Evolutionary conservation across 148 eudicot genomes (phyloP).

Genomic region (Amaranthus hypochondriacus): DNA sequence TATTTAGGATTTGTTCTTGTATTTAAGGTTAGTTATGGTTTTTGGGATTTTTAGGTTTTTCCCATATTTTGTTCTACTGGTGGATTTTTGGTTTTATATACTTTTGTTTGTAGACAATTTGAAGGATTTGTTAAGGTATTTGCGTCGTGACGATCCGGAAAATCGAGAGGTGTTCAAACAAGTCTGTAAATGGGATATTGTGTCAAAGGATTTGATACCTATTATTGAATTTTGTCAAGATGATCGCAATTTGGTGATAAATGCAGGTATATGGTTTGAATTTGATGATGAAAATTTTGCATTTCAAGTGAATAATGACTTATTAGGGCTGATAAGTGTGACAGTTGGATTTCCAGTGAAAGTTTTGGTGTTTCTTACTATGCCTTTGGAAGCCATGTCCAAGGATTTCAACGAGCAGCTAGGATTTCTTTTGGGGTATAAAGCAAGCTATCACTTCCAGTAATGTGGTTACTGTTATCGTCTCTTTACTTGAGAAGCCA

Average conservation of each 20-base stretch:
- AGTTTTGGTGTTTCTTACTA: constrained; percentile 86
- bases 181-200: constrained; percentile 89
- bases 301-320: neutral
- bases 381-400: constrained; percentile 78
- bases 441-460: constrained; percentile 65
- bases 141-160: constrained; percentile 86
- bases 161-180: constrained; percentile 87
- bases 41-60: too few species aligned
- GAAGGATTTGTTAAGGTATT: constrained; percentile 89
- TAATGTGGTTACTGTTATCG: constrained; percentile 54
- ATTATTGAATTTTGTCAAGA: constrained; percentile 69
- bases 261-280: constrained; percentile 47
- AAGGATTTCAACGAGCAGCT: constrained; percentile 70
- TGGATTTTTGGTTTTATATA: too few species aligned
- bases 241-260: constrained; percentile 69
- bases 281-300: neutral
- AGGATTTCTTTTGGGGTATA: constrained; percentile 75
- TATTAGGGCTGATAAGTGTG: neutral
- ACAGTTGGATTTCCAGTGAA: constrained; percentile 53
- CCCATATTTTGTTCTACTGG: too few species aligned
- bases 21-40: too few species aligned
- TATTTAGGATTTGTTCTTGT: too few species aligned
- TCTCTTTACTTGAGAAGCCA: constrained; percentile 79
- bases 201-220: constrained; percentile 79
- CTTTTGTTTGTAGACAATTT: constrained; percentile 57